Conservation (phyloP, 192 early-diverging fungal species). For the Backusella mclennaniae region DNA sequence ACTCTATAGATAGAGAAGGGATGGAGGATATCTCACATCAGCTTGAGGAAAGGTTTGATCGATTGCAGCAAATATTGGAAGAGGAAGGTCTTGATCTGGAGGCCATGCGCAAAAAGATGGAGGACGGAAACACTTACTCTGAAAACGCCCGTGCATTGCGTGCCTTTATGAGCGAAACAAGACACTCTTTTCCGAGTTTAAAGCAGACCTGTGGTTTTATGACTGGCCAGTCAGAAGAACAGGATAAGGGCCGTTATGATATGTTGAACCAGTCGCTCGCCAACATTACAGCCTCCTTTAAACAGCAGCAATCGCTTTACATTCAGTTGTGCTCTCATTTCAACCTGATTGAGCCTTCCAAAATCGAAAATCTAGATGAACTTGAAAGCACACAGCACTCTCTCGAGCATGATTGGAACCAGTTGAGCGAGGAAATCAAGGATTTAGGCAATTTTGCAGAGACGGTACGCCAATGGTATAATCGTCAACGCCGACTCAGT, state of each 20-base stretch:
- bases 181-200: conserved; percentile 15
- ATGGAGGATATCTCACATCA: background rate
- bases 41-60: conserved; percentile 19
- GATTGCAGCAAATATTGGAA: conserved; percentile 14
- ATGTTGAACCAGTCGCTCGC: background rate
- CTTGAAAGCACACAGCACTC: background rate
- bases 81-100: conserved; percentile 14
- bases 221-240: conserved; percentile 26
- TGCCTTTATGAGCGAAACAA: conserved; percentile 1
- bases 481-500: conserved; percentile 24
- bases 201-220: conserved; percentile 35
- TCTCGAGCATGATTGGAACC: conserved; percentile 21
- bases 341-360: conserved; percentile 8
- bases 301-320: conserved; percentile 2
- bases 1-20: conserved; percentile 3
- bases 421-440: conserved; percentile 10
- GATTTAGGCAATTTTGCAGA: conserved; percentile 15
- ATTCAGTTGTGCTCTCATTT: conserved; percentile 13
- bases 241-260: conserved; percentile 23
- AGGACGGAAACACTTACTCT: conserved; percentile 18
- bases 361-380: conserved; percentile 17
- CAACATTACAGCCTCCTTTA: background rate
- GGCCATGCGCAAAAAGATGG: conserved; percentile 14
- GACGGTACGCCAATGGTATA: conserved; percentile 26
- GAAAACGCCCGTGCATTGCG: background rate